A percentile compares a stretch with the other conserved stretches of the same genome.
phyloP scores from a whole-genome alignment of 1,284 basidiomycete genomes.

The Ceratobasidium sp. region DNA sequence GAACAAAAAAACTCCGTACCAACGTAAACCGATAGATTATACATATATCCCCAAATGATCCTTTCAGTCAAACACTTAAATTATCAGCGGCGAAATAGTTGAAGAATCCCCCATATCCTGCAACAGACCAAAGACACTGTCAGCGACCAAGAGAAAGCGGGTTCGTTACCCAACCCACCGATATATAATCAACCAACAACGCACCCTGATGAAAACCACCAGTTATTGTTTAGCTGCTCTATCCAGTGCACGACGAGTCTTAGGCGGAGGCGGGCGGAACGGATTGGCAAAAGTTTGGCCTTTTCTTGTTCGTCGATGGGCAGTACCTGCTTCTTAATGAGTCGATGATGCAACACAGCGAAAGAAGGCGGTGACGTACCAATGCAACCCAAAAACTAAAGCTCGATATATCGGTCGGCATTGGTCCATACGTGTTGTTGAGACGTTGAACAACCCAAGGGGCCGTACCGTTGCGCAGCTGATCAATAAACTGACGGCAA shows the following conservation, averaged over 20 bases:
- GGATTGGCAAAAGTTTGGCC: conserved; percentile 90
- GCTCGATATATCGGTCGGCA: conserved; percentile 64
- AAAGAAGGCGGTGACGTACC: conserved; percentile 51
- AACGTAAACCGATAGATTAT: conserved; percentile 24
- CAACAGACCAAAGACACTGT: not conserved
- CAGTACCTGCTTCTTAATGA: conserved; percentile 61
- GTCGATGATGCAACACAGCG: not conserved
- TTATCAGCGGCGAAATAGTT: conserved; percentile 36
- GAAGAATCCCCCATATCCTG: conserved; percentile 26
- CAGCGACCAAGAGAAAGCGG: not conserved
- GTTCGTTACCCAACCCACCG: conserved; percentile 22
- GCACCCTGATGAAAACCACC: conserved; percentile 61
- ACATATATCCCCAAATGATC: conserved; percentile 29
- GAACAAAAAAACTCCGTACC: not conserved
- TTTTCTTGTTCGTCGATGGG: conserved; percentile 97
- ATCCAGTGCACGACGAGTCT: conserved; percentile 93
- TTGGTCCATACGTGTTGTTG: conserved; percentile 74
- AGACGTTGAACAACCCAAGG: conserved; percentile 92
- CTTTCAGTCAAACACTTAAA: conserved; percentile 31
- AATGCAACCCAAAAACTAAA: conserved; percentile 93
- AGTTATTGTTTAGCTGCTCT: conserved; percentile 73
- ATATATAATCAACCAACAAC: conserved; percentile 42
- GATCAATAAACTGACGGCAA: conserved; percentile 81
- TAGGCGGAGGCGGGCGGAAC: conserved; percentile 77
- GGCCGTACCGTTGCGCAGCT: conserved; percentile 80